Base-by-base conservation (phyloP, 768 basidiomycete genomes). In the Mycena vulgaris region DNA sequence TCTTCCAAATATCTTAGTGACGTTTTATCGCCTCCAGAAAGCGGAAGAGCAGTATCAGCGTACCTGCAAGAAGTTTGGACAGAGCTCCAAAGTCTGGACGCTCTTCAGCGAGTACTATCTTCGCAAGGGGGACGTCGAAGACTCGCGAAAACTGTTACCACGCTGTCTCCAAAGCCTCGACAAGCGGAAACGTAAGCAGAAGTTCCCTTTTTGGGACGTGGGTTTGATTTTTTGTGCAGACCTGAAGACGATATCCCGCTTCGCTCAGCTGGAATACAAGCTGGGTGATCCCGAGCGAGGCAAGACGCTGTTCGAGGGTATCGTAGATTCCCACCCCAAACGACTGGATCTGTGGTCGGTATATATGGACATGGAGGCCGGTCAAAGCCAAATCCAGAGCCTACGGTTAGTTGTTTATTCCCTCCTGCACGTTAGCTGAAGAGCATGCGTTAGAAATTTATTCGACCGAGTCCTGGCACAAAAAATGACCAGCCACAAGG, bases 331-430 rank as follows among this genome's bases (percentile, higher is more conserved):
- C 17, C 96, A 98, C 83, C 93, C 96, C 5, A 98, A 97, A 81
- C 89, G 95, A 63, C 93, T 96, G 88, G 96, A 99, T 76, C 83
- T 98, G 56, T 99, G 98, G 97, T 93, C 92, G 45, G 85, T 98
- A 57, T 99, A 99, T 81, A 92, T 98, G 81, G 98, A 99, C 79
- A 97, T 98, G 93, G 95, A 99, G 78, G 92, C 91, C 6, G 87
- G 88, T 35, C 92, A 93, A 79, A 83, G 86, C 17, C 92, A 97
- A 79, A 91, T 98, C 30, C 92, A 93, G 75, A 90, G 88, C 71
- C 79, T 95, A 59, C 85, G 95, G 94, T 93, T 78, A 37, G 86
- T 57, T 58, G 31, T 23, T 10, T 57, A 30, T 27, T 8, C n/a
- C 45, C 37, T 61, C 11, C 37, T 30, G 5, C 5, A 47, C 67